Base-by-base conservation (phyloP, 805 yeast genomes). In the Kodamaea kaohsiungensis region DNA sequence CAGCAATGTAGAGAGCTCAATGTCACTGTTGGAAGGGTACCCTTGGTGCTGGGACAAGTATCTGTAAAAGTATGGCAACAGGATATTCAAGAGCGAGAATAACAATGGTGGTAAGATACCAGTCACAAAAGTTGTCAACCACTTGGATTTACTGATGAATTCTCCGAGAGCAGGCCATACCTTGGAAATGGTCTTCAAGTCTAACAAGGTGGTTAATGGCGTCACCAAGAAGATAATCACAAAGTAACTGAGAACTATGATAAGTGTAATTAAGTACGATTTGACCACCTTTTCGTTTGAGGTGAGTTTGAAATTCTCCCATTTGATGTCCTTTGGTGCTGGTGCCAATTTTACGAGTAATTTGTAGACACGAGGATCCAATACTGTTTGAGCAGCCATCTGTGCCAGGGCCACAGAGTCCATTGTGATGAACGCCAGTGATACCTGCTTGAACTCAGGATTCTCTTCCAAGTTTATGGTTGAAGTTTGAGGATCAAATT, bases 91-190 rank as follows among this genome's bases (percentile, higher is more conserved):
- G 53, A 82, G 59, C 2, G 86, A 77, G 67, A 83, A 84, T 53
- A 84, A 77, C 53, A 82, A 76, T 10, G 88, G 85, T 12, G 88
- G 88, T 62, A 84, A 70, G 53, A 84, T 75, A 70, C 87, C 87
- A 3, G 87, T 82, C 18, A 84, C 85, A 49, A 82, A 68, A 0
- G 85, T 79, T 22, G 84, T 76, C 25, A 79, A 62, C 76, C 80
- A 75, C 47, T 80, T 77, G 30, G 84, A 82, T 48, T 76, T 70
- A 40, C 80, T 62, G 48, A 84, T 76, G 48, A 78, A 67, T n/a
- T 78, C 74, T 0, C 87, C 88, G 40, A 83, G 72, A 7, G 76
- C 80, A 2, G 87, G 87, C 85, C 86, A 83, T 54, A 82, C 67
- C 59, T 80, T 82, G 49, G 76, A 75, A 51, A 84, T 81, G 1